Evolutionary conservation across 2,329 filamentous ascomycete species (phyloP).

Genomic region (Penicillium decumbens): DNA sequence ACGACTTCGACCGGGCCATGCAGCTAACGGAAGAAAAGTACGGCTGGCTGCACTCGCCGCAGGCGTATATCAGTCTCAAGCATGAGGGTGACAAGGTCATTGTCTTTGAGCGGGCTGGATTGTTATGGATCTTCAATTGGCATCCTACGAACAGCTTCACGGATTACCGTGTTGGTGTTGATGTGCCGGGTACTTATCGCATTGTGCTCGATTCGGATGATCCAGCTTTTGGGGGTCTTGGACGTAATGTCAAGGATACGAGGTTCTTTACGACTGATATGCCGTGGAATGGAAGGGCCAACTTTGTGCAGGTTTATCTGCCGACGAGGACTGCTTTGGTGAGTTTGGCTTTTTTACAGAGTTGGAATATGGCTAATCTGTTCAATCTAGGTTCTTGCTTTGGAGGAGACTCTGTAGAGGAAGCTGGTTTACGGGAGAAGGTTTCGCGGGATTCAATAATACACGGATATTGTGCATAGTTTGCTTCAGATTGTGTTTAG

Average conservation of each 20-base stretch:
- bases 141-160: constrained; percentile 77
- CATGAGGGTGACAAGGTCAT: constrained; percentile 91
- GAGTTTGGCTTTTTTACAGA: constrained; percentile 30
- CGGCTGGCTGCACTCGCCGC: constrained; percentile 79
- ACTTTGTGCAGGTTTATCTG: constrained; percentile 89
- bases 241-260: constrained; percentile 70
- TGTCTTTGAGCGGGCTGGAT: constrained; percentile 85
- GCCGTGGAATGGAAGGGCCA: constrained; percentile 82
- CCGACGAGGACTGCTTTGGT: constrained; percentile 80
- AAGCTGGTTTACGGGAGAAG: background rate
- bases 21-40: constrained; percentile 82
- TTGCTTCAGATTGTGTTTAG: constrained; percentile 1
- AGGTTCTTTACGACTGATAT: constrained; percentile 89
- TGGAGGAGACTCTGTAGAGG: constrained; percentile 43
- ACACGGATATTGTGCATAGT: background rate
- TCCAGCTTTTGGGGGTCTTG: constrained; percentile 71
- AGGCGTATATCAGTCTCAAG: constrained; percentile 92
- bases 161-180: constrained; percentile 88
- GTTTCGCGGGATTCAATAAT: constrained; percentile 5
- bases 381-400: constrained; percentile 49
- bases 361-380: background rate
- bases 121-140: constrained; percentile 97
- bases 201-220: constrained; percentile 80
- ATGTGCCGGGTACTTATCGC: constrained; percentile 76
- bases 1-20: constrained; percentile 91